Evolutionary conservation across 495 filamentous ascomycete species (phyloP), one percentile per base, ranked within the genome.

Genomic region (Xanthoparmelia taractica): DNA sequence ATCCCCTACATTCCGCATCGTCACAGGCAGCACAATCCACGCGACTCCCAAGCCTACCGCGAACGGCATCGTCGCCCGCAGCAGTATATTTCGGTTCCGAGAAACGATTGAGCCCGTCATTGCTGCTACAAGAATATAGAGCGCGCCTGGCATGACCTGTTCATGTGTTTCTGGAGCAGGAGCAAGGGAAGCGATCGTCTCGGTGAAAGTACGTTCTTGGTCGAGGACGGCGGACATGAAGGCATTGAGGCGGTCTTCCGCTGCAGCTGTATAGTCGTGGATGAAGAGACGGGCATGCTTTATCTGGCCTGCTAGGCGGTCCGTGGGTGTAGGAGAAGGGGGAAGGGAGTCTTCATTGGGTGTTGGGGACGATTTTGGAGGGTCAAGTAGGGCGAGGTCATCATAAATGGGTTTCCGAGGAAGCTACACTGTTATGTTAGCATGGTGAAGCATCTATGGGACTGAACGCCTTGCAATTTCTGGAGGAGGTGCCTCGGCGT

Each of bases 21-120:
- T 93, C 63, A 88, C 77, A 41, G 90, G 90, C 27, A 94, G 73
- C 12, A 92, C 84, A 27, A 79, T 75, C 85, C 85, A 91, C 40
- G 85, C 90, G 55, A 87, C 87, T 54, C 85, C 82, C 57, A 91
- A 74, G 58, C 88, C 90, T 45, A 93, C 81, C 31, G 82, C 83
- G 23, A 90, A 70, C 23, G 90, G 94, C 7, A 88, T 79, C 18
- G 83, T 75, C 43, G 83, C 83, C 50, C 93, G 83, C 33, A 97
- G 78, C 63, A 96, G 72, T 48, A 96, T 78, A 67, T 88, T 90
- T 50, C 93, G 84, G 78, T 95, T 94, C 58, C 94, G 83, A 52
- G 88, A 81, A 36, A 96, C 77, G 71, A 98, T 97, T 67, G 84
- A 88, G 66, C 92, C 92, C 37, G 92, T 87, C 91, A 98, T 96